phyloP scores from a whole-genome alignment of 2,329 filamentous ascomycete species.

The Penicillium nordicum region DNA sequence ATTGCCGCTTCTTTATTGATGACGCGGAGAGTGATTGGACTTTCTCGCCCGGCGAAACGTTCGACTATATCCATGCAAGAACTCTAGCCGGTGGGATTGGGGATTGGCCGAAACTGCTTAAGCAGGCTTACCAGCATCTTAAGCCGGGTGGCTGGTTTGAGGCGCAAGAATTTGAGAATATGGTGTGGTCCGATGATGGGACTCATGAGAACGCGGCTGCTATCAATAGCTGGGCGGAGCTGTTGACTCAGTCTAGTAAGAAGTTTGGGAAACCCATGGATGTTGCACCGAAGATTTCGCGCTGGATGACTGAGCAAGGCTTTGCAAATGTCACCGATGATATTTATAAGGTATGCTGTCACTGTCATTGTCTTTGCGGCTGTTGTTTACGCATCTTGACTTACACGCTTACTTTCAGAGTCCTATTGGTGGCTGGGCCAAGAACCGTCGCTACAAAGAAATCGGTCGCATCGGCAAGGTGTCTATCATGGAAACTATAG shows the following conservation, averaged over 20 bases:
- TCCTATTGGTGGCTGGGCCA: conserved; percentile 36
- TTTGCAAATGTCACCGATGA: conserved; percentile 36
- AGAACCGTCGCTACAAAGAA: conserved; percentile 32
- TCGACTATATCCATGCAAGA: conserved; percentile 42
- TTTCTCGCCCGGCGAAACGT: conserved; percentile 35
- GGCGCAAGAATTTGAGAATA: conserved; percentile 33
- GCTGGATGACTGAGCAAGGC: conserved; percentile 30
- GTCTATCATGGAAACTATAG: conserved; percentile 31
- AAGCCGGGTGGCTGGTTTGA: conserved; percentile 39
- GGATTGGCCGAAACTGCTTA: conserved; percentile 32
- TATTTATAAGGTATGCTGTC: conserved; percentile 31
- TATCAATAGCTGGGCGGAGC: conserved; percentile 29
- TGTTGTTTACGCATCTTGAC: conserved; percentile 4
- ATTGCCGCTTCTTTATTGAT: conserved; percentile 50
- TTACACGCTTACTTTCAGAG: conserved; percentile 18
- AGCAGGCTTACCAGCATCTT: conserved; percentile 32
- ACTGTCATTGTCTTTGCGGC: background rate
- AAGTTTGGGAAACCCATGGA: conserved; percentile 37
- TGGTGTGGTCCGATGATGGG: conserved; percentile 32
- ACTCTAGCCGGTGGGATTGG: conserved; percentile 37
- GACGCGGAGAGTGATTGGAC: conserved; percentile 43
- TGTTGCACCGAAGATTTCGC: conserved; percentile 29
- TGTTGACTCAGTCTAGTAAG: conserved; percentile 29
- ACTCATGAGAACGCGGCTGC: conserved; percentile 25
- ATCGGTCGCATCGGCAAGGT: conserved; percentile 34